Evolutionary conservation across 805 yeast species (phyloP).

Genomic region (Wickerhamiella sergipiensis): DNA sequence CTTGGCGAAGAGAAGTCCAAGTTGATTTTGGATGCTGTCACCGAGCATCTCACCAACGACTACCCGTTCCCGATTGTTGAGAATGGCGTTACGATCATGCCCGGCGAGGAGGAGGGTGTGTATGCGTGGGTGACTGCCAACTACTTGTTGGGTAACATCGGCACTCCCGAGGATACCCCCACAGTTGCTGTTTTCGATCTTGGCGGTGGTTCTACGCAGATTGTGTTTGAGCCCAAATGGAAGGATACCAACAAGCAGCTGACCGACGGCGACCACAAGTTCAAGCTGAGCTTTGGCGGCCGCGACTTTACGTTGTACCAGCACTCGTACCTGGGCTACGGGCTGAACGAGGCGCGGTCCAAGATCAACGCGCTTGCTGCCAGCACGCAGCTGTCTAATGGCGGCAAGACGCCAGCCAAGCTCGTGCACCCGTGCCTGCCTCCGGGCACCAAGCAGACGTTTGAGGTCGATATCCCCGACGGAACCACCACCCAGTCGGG

Average conservation of each 20-base stretch:
- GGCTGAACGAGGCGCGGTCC: slow-evolving; percentile 86
- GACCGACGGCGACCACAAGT: slow-evolving; percentile 82
- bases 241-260: slow-evolving; percentile 29
- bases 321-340: slow-evolving; percentile 90
- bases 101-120: slow-evolving; percentile 94
- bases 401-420: slow-evolving; percentile 25
- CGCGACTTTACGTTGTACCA: slow-evolving; percentile 74
- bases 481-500: slow-evolving; percentile 18
- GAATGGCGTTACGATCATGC: slow-evolving; percentile 86
- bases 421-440: slow-evolving; percentile 78
- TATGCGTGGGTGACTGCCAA: slow-evolving; percentile 98
- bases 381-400: slow-evolving; percentile 29
- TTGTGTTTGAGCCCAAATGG: slow-evolving; percentile 91
- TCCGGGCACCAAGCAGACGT: slow-evolving; percentile 49
- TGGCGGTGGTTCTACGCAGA: slow-evolving; percentile 98
- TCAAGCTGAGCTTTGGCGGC: slow-evolving; percentile 65
- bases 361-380: slow-evolving; percentile 59
- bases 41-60: slow-evolving; percentile 56
- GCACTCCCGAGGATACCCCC: slow-evolving; percentile 55
- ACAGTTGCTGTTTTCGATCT: slow-evolving; percentile 96
- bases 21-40: slow-evolving; percentile 63
- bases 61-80: slow-evolving; percentile 88
- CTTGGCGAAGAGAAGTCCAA: slow-evolving; percentile 64
- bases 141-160: slow-evolving; percentile 86
- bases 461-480: slow-evolving; percentile 42